Conservation (phyloP, 2,329 filamentous ascomycete genomes). For the Cryphonectria radicalis region DNA sequence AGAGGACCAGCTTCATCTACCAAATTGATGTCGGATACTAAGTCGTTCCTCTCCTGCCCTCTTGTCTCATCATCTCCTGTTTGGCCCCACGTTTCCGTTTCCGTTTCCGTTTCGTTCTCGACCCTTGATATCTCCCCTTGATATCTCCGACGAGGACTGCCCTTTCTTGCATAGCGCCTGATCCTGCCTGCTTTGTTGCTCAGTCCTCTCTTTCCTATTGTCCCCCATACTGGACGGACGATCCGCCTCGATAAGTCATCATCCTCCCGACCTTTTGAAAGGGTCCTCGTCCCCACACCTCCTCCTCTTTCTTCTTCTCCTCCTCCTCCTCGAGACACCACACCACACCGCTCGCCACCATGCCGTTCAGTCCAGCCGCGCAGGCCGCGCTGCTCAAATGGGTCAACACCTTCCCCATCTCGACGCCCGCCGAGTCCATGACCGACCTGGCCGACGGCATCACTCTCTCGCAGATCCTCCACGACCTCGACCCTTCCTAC, state of each 20-base stretch:
- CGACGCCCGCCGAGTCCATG: slow-evolving; percentile 51
- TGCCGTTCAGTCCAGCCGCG: slow-evolving; percentile 49
- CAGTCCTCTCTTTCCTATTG: background rate
- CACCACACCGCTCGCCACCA: slow-evolving; percentile 31
- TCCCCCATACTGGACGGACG: background rate
- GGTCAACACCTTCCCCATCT: slow-evolving; percentile 54
- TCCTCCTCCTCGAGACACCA: background rate
- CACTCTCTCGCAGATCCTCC: slow-evolving; percentile 58
- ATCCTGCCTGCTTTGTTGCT: background rate
- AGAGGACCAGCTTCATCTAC: background rate
- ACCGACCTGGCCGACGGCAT: slow-evolving; percentile 58
- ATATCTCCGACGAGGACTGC: background rate
- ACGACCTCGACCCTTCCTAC: slow-evolving; percentile 62
- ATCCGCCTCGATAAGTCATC: background rate
- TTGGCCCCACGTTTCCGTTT: background rate
- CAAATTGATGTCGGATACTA: background rate
- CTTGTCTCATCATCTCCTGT: background rate
- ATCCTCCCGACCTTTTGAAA: background rate
- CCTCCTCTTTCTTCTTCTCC: background rate
- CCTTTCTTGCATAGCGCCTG: background rate
- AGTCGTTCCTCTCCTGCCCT: background rate
- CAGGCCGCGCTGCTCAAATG: slow-evolving; percentile 62
- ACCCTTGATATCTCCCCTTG: background rate
- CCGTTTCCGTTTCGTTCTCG: slow-evolving; percentile 9
- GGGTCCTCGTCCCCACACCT: background rate